Base-by-base conservation (phyloP, 129 eudicot genomes). In the Erigeron canadensis region DNA sequence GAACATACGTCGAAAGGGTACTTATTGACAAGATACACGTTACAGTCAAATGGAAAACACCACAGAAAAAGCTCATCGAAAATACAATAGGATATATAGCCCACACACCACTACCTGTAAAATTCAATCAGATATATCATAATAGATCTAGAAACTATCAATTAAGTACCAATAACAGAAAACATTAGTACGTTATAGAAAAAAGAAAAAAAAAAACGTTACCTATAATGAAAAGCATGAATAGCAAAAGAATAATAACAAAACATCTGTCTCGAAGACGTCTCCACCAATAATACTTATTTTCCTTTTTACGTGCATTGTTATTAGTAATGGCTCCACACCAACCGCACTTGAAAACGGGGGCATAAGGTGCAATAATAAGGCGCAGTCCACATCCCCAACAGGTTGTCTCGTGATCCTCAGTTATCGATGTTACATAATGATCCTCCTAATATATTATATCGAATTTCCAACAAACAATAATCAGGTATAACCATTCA, bases 351-450 rank as follows among this genome's bases (percentile, higher is more conserved):
- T 82, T 90, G 74, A 87, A 94, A 73, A 85, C 59, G 38, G 99
- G 87, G 63, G 94, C 87, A 79, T 84, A 73, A 51, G 96, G 86
- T 69, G 97, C 77, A 71, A 94, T 84, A 70, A 84, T 77, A 39
- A 94, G 87, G 45, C 84, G 89, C 63, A 86, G 82, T 65, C 99
- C 99, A 86, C 99, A 94, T 68, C 99, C 99, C 99, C 99, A 94
- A 62, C 99, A 94, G 42, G 68, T 86, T 74, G 89, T 76, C 74
- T 90, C 97, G 67, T 70, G 84, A 47, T 87, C 91, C 61, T 74
- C 89, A 56, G 21, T 70, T 43, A 81, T 75, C 18, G 89, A 65
- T 60, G 84, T 63, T 44, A 78, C 78, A 28, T 66, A 63, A 62
- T 86, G 83, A 75, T 89, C 89, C 83, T 81, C 88, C 97, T 89